phyloP scores from a whole-genome alignment of 306 rosid species.

The Sphenostylis stenocarpa region DNA sequence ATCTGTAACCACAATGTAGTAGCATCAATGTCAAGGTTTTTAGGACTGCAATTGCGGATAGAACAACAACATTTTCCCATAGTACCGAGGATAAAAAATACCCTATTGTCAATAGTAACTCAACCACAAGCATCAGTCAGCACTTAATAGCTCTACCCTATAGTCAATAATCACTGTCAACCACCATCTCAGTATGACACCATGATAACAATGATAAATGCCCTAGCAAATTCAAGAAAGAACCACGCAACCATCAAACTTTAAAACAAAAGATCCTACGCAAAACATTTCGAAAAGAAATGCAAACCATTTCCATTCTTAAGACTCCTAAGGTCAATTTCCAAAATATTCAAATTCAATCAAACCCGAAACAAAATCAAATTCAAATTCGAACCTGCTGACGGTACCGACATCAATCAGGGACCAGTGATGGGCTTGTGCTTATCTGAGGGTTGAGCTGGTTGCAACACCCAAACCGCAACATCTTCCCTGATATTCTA shows the following conservation, averaged over 20 bases:
- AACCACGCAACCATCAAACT: neutral
- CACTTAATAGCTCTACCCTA: neutral
- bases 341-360: neutral
- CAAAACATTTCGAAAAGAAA: neutral
- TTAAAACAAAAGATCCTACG: neutral
- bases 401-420: neutral
- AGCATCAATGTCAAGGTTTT: neutral
- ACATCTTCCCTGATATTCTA: conserved; percentile 78
- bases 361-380: neutral
- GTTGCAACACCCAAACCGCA: conserved; percentile 89
- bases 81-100: neutral
- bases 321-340: neutral
- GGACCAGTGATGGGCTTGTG: conserved; percentile 82
- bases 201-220: neutral
- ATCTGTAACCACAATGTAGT: neutral
- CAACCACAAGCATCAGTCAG: neutral
- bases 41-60: neutral
- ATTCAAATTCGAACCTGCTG: neutral
- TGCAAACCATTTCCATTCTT: neutral
- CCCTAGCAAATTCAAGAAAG: neutral
- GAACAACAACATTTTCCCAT: neutral
- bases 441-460: conserved; percentile 77
- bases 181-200: neutral
- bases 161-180: neutral
- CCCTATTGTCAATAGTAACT: too few relatives aligned